Conservation (phyloP, 192 early-diverging fungal species). For the Backusella australiensis region DNA sequence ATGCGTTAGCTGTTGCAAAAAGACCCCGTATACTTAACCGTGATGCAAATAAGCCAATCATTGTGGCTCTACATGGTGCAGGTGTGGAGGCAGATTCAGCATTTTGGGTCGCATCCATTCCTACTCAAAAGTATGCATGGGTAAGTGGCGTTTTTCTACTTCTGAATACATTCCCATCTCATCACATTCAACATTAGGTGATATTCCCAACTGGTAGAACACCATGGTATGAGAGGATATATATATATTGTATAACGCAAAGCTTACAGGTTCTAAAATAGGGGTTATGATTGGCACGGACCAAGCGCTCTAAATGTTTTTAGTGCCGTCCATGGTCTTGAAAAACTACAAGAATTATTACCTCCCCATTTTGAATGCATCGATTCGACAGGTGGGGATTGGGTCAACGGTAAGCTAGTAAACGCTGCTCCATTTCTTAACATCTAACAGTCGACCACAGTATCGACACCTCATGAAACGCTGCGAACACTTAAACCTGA, state of each 20-base stretch:
- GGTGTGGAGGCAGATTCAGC: conserved; percentile 57
- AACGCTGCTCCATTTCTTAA: neutral
- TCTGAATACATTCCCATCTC: neutral
- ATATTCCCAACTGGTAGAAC: conserved; percentile 70
- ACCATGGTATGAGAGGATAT: conserved; percentile 47
- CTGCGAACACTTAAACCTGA: neutral
- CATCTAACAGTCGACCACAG: neutral
- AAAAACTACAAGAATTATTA: neutral
- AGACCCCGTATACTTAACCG: conserved; percentile 40
- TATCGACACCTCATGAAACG: neutral
- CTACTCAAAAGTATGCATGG: conserved; percentile 61
- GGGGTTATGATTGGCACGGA: conserved; percentile 84
- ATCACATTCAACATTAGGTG: conserved; percentile 14
- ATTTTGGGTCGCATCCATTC: conserved; percentile 63
- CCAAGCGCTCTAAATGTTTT: conserved; percentile 62
- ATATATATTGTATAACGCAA: neutral
- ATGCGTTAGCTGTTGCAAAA: conserved; percentile 30
- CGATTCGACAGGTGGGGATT: conserved; percentile 1
- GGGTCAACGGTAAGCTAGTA: conserved; percentile 9
- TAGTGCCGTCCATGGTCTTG: conserved; percentile 49
- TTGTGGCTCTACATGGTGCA: conserved; percentile 73
- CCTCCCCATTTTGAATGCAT: neutral
- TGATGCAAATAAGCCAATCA: conserved; percentile 40
- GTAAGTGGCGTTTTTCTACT: conserved; percentile 29
- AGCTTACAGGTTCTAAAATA: neutral